These are phyloP conservation scores for Takashimella koratensis DNA, from an alignment of 1,284 basidiomycete species.

Conservation along the genomic window DNA sequence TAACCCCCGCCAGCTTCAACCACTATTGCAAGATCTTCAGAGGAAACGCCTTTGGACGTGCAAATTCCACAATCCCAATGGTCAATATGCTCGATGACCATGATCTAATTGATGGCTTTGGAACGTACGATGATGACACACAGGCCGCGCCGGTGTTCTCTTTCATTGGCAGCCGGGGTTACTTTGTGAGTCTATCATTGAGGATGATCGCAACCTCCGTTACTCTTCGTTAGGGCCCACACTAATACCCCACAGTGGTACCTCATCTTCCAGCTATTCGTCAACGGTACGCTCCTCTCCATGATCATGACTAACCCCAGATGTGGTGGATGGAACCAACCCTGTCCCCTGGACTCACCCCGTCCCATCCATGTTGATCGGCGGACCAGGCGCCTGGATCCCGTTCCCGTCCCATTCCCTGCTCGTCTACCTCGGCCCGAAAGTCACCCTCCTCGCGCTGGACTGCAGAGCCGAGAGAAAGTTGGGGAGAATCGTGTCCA, in stretches of 20 bases:
- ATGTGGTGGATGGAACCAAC: constrained; percentile 67
- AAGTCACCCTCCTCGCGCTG: constrained; percentile 67
- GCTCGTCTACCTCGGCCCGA: constrained; percentile 55
- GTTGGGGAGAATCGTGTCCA: constrained; percentile 72
- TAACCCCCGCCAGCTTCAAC: constrained; percentile 64
- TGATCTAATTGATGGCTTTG: constrained; percentile 80
- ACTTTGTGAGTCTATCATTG: constrained; percentile 55
- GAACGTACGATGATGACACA: constrained; percentile 72
- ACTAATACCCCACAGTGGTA: constrained; percentile 58
- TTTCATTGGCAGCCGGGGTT: constrained; percentile 64
- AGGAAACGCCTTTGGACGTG: constrained; percentile 83
- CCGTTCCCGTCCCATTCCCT: constrained; percentile 76
- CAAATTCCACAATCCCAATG: constrained; percentile 78
- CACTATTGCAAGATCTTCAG: constrained; percentile 87
- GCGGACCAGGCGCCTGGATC: constrained; percentile 68
- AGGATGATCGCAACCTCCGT: neutral
- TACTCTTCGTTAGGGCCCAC: too few species aligned
- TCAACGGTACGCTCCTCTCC: constrained; percentile 57
- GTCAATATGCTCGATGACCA: constrained; percentile 61
- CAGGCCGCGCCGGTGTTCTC: constrained; percentile 74
- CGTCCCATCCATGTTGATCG: constrained; percentile 69
- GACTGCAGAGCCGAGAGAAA: constrained; percentile 88
- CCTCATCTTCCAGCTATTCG: constrained; percentile 87
- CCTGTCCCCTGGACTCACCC: constrained; percentile 59
- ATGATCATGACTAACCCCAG: constrained; percentile 17